phyloP scores from a whole-genome alignment of 179 eudicot genomes.

The Silene noctiflora region DNA sequence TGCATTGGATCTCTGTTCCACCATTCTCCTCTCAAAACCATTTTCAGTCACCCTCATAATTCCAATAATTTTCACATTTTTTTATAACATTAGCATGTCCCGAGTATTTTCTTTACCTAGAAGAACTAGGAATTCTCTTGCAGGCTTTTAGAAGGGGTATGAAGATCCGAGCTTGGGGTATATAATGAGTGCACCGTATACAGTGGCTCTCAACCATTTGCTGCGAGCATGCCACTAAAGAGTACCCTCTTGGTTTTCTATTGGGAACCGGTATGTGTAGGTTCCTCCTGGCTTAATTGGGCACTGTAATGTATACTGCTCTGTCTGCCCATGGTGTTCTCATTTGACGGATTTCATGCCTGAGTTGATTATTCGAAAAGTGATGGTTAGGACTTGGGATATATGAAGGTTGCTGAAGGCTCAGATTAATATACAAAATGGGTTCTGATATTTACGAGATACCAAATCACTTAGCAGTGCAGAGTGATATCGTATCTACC shows the following conservation, averaged over 20 bases:
- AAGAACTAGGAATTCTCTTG: slow-evolving; percentile 39
- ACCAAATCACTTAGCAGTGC: slow-evolving; percentile 34
- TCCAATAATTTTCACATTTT: background rate
- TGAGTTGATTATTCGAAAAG: background rate
- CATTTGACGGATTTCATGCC: slow-evolving; percentile 48
- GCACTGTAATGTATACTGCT: slow-evolving; percentile 47
- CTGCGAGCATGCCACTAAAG: slow-evolving; percentile 55
- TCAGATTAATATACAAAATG: background rate
- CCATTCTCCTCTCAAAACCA: slow-evolving; percentile 39
- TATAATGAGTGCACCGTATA: slow-evolving; percentile 40
- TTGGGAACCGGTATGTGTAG: slow-evolving; percentile 43
- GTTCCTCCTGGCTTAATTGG: slow-evolving; percentile 43
- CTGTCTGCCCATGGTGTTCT: slow-evolving; percentile 52
- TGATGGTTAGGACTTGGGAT: background rate
- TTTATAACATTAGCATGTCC: background rate
- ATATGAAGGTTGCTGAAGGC: too few species aligned
- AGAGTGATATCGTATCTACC: slow-evolving; percentile 45
- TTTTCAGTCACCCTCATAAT: slow-evolving; percentile 6
- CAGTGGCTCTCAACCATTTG: slow-evolving; percentile 47
- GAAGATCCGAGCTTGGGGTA: slow-evolving; percentile 38
- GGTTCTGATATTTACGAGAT: background rate
- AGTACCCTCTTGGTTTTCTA: slow-evolving; percentile 45
- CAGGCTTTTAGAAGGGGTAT: slow-evolving; percentile 43
- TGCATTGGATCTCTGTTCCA: slow-evolving; percentile 73
- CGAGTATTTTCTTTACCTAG: slow-evolving; percentile 26